A percentile compares a stretch with the other conserved stretches of the same genome.
Evolutionary conservation across 2,329 filamentous ascomycete genomes (phyloP).

Genomic region (Calycina herbarum): DNA sequence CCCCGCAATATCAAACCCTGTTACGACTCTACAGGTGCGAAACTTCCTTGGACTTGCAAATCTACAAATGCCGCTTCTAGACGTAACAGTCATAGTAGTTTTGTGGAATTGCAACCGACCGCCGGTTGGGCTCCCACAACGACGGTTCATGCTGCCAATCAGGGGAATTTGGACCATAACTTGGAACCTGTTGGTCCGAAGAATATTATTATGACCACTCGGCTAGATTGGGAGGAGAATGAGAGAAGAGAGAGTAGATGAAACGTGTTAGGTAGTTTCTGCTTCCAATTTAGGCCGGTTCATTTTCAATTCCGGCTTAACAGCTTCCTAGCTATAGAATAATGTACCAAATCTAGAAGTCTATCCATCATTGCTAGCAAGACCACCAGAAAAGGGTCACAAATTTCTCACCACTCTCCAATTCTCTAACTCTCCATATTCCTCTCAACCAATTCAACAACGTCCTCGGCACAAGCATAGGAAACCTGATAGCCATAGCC

Average conservation of each 20-base stretch:
- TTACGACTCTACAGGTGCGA: not conserved
- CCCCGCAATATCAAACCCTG: not conserved
- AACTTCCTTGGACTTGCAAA: not conserved
- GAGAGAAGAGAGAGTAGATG: not conserved
- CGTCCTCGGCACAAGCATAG: slow-evolving; percentile 69
- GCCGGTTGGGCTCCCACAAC: not conserved
- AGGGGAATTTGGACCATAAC: not conserved
- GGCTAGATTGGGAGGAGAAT: not conserved
- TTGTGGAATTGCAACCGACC: not conserved
- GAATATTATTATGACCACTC: not conserved
- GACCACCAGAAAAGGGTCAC: too few relatives aligned
- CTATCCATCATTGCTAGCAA: too few relatives aligned
- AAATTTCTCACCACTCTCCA: too few relatives aligned
- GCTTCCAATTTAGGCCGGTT: too few relatives aligned
- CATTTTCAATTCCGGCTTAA: too few relatives aligned
- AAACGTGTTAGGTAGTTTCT: too few relatives aligned
- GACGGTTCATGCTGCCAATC: not conserved
- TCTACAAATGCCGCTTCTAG: not conserved
- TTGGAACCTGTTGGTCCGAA: not conserved
- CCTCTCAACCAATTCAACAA: slow-evolving; percentile 65
- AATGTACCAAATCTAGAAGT: too few relatives aligned
- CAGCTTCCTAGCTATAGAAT: too few relatives aligned
- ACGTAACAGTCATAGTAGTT: not conserved
- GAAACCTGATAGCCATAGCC: slow-evolving; percentile 62
- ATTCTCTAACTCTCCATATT: slow-evolving; percentile 9